Evolutionary conservation across 305 asterid species (phyloP), one percentile per base, ranked within the genome.

Genomic region (Nicotiana rustica): DNA sequence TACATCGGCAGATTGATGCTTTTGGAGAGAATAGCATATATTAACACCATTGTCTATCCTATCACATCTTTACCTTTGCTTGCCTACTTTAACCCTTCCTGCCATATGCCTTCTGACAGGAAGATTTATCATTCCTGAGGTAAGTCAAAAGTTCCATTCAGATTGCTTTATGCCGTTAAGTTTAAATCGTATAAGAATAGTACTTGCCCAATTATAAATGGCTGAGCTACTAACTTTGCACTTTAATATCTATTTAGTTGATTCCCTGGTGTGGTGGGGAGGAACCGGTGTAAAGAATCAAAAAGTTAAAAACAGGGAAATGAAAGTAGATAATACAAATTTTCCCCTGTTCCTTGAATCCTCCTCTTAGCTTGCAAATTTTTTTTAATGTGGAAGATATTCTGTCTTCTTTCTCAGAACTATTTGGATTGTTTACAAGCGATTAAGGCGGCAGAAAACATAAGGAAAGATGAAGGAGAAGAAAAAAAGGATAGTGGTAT

Each of bases 1-100:
- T 90, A 92, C 88, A 85, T 81, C 19, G 93, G 95, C 47, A 87
- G 82, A 69, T 87, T 92, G 81, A 92, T 88, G 83, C 82, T 87
- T 68, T 66, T 92, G 75, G 93, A 90, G 88, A 89, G 96, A 82
- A 84, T 92, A 79, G 93, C 95, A 1, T 92, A 92, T 80, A 90
- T 92, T 86, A 92, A 92, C 86, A 89, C 94, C 78, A 92, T 89
- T 14, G 93, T 92, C 19, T 92, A 92, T 88, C 95, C 95, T 4
- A 88, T 92, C 88, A 92, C 95, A 31, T 90, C 95, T 6, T 81
- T 92, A 62, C 95, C 95, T 1, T 85, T 92, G 86, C 70, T 92
- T 59, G 92, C 92, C 35, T 92, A 92, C 83, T 92, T 94, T 57
- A n/a, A 78, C 87, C 7, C 95, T 92, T 62, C 95, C 95, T 56